These are phyloP conservation scores for Centrapalus pauciflorus DNA, from an alignment of 129 eudicot genomes.

Conservation along the genomic window DNA sequence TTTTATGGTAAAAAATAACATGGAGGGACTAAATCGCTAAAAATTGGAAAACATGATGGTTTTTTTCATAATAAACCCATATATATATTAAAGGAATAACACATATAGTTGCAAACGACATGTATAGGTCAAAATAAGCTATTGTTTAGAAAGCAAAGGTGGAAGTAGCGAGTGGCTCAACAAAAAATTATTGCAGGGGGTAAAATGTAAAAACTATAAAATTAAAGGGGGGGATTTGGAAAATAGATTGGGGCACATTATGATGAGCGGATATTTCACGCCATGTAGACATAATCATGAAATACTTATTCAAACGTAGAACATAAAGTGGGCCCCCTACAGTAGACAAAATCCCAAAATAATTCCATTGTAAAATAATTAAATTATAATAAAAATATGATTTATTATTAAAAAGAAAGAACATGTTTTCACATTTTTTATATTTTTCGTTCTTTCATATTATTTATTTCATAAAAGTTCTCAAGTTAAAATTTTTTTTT, in stretches of 20 bases:
- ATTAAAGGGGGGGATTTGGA: neutral
- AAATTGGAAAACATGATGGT: too few relatives aligned
- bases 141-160: neutral
- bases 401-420: too few relatives aligned
- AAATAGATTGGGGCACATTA: conserved; percentile 6
- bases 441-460: too few relatives aligned
- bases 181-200: neutral
- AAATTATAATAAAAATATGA: too few relatives aligned
- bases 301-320: neutral
- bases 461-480: too few relatives aligned
- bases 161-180: neutral
- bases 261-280: conserved; percentile 5
- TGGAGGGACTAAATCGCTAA: too few relatives aligned
- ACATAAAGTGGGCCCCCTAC: conserved; percentile 10
- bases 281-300: conserved; percentile 13
- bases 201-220: neutral
- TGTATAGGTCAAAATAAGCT: neutral
- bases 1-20: too few relatives aligned
- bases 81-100: too few relatives aligned
- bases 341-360: neutral
- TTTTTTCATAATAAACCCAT: too few relatives aligned
- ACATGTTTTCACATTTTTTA: too few relatives aligned
- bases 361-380: too few relatives aligned
- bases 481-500: too few relatives aligned
- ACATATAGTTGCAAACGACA: neutral